Evolutionary conservation across 228 moss, liverwort and hornwort genomes (phyloP), one percentile per base, ranked within the genome.

Genomic region (Sphagnum magellanicum): DNA sequence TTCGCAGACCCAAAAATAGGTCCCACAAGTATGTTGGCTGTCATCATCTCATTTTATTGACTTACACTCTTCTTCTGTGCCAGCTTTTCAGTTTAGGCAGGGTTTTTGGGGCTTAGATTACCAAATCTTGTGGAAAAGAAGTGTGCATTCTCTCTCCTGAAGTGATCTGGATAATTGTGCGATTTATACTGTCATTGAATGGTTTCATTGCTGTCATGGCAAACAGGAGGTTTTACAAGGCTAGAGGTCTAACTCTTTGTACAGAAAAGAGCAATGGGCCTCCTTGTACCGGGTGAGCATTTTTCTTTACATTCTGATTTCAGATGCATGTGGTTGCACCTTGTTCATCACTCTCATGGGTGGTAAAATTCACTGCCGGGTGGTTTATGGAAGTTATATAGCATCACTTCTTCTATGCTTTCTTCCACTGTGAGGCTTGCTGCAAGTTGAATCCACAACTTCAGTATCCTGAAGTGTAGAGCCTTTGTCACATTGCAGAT

Each of bases 231-330:
- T 11, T 81, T 53, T 8, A 77, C 1, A 67, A 65, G 59, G 49
- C 51, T 12, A 63, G 6, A 48, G 77, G 76, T 49, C 6, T 63
- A 48, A 68, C 52, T 50, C 5, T 58, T 48, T 97, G 97, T 64
- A 75, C 74, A 64, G 68, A 14, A 8, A 62, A 82, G 6, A 91
- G 89, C 72, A 91, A 72, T 63, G 87, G 88, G 16, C 97, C 97
- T 64, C 97, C 97, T 15, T 97, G 97, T 78, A 80, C 93, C 70
- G 97, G 97, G 96, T 93, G 80, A 69, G 76, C 73, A 57, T 61
- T 16, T 32, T 32, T 32, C 32, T 32, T 32, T 32, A 32, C 32
- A 32, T 32, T 32, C 32, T 32, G 32, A 32, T 32, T 32, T 32
- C 32, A 32, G 3, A 3, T 32, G 32, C 32, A 3, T 32, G 32